These are phyloP conservation scores for Thalassiosira oceanica DNA, from an alignment of 352 stramenopile genomes.

Conservation along the genomic window DNA sequence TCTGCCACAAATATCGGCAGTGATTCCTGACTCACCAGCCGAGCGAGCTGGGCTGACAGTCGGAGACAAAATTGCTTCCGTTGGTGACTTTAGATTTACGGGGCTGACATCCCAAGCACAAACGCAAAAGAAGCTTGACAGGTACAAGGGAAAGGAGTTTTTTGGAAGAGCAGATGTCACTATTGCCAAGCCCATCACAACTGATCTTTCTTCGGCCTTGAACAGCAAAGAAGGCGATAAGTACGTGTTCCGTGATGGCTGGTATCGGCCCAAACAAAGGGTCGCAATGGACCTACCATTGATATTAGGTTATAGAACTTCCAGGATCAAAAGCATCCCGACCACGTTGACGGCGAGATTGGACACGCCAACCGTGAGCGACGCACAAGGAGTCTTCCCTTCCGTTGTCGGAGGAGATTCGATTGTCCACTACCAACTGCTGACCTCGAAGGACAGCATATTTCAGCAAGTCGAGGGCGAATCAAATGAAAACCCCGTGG, in stretches of 20 bases:
- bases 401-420: slow-evolving; percentile 50
- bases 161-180: slow-evolving; percentile 62
- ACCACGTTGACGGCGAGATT: slow-evolving; percentile 39
- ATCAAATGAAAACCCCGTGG: slow-evolving; percentile 42
- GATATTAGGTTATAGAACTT: slow-evolving; percentile 37
- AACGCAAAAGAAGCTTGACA: slow-evolving; percentile 26
- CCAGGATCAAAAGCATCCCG: slow-evolving; percentile 33
- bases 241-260: slow-evolving; percentile 50
- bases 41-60: slow-evolving; percentile 75
- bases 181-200: slow-evolving; percentile 65
- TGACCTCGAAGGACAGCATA: slow-evolving; percentile 58
- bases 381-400: slow-evolving; percentile 8
- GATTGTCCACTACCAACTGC: slow-evolving; percentile 66
- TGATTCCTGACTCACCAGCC: slow-evolving; percentile 67
- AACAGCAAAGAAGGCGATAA: slow-evolving; percentile 23
- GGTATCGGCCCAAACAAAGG: slow-evolving; percentile 32
- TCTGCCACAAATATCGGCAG: slow-evolving; percentile 68
- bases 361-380: neutral
- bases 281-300: no score
- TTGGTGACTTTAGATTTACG: slow-evolving; percentile 63
- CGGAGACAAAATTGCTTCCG: slow-evolving; percentile 69
- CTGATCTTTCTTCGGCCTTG: neutral
- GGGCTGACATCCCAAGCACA: slow-evolving; percentile 42
- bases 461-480: slow-evolving; percentile 33
- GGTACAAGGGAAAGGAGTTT: slow-evolving; percentile 56